A percentile compares a stretch with the other conserved stretches of the same genome.
These are phyloP conservation scores for Suillus ampliporus DNA, from an alignment of 768 basidiomycete species.

Conservation along the genomic window DNA sequence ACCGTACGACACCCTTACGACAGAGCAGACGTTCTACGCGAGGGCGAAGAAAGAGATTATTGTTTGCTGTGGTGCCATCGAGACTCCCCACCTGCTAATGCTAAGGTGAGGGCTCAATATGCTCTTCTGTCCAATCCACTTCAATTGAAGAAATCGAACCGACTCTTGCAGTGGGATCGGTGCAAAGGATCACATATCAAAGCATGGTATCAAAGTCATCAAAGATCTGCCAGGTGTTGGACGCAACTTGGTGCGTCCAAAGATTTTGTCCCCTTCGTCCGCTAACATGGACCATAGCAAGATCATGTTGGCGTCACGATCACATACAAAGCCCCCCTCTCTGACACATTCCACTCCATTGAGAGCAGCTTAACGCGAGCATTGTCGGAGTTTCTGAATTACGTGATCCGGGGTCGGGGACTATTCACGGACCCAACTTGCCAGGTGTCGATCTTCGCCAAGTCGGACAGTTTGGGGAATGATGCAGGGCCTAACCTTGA, in stretches of 20 bases:
- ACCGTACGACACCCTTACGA: slow-evolving; percentile 3
- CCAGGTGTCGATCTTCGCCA: slow-evolving; percentile 39
- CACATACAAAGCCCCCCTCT: slow-evolving; percentile 38
- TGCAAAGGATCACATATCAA: slow-evolving; percentile 42
- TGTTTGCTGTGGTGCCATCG: slow-evolving; percentile 46
- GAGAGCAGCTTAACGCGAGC: slow-evolving; percentile 31
- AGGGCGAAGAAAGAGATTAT: slow-evolving; percentile 31
- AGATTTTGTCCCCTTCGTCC: background rate
- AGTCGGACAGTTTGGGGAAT: slow-evolving; percentile 26
- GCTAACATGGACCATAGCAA: slow-evolving; percentile 29
- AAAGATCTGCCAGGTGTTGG: slow-evolving; percentile 43
- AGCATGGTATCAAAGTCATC: slow-evolving; percentile 30
- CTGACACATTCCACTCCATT: slow-evolving; percentile 38
- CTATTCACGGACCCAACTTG: slow-evolving; percentile 36
- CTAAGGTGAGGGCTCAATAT: slow-evolving; percentile 25
- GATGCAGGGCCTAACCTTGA: slow-evolving; percentile 24
- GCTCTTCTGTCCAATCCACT: background rate
- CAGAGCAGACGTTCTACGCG: background rate
- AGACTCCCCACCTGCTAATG: slow-evolving; percentile 49
- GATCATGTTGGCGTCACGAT: slow-evolving; percentile 45
- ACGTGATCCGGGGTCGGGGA: slow-evolving; percentile 40
- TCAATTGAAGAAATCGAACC: too few species aligned
- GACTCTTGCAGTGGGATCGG: slow-evolving; percentile 50
- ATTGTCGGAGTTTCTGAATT: slow-evolving; percentile 39
- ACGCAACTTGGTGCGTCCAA: slow-evolving; percentile 31